Base-by-base conservation (phyloP, 306 rosid genomes). In the Medicago ruthenica region DNA sequence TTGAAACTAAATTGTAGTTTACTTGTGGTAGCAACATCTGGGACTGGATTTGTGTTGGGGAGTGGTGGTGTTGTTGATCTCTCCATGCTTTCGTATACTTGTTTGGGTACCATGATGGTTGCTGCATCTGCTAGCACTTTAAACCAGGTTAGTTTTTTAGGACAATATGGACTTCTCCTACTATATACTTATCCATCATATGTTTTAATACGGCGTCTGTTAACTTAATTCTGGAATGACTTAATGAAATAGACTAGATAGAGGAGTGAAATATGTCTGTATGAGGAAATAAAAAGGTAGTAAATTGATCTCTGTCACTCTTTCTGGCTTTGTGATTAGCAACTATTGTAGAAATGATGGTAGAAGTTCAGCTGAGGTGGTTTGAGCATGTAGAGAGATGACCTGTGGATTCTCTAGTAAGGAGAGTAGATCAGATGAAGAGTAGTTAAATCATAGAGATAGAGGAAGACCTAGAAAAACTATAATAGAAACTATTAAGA, bases 61-160 rank as follows among this genome's bases (percentile, higher is more conserved):
- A 95, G 98, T 71, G 83, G 87, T 51, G 80, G 79, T 83, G 87
- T 86, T 20, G 21, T 95, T 48, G 93, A 95, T 78, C 67, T 90
- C 12, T 18, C 88, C 0, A 86, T 88, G 16, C 96, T 95, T 79
- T 90, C 92, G 62, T 89, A 83, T 80, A 95, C 98, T 75, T 95
- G 98, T 74, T 73, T 89, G 40, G 98, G 98, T 54, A 95, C 98
- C 62, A 95, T 95, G 98, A 88, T 92, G 98, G 97, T 95, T 85
- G 96, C 98, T 47, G 97, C 97, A 62, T 92, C 97, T 70, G 98
- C 97, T 45, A 95, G 79, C 75, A 82, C 98, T 41, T 87, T 95
- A 79, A 95, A 95, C 83, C 97, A 95, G 98, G 98, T 91, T 72
- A 55, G 59, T 78, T 34, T 34, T 60, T 55, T 11, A 45, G 34